These are phyloP conservation scores for Lyophyllum semitale DNA, from an alignment of 768 basidiomycete species.

Conservation along the genomic window DNA sequence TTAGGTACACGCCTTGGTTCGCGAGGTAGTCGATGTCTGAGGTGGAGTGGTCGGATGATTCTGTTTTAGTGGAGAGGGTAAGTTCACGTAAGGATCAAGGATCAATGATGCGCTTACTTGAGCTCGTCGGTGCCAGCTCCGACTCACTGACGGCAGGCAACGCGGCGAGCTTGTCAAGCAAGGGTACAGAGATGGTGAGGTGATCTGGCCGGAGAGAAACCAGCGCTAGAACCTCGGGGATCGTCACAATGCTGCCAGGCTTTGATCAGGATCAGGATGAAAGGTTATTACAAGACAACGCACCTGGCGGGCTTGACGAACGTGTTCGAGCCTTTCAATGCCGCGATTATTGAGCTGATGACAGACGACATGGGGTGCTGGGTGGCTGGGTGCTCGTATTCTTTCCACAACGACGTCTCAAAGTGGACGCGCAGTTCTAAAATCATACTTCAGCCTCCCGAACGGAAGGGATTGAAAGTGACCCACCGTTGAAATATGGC, in stretches of 20 bases:
- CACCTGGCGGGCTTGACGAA: constrained; percentile 54
- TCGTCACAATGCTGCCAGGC: constrained; percentile 36
- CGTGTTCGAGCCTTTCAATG: constrained; percentile 41
- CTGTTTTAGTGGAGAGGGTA: background rate
- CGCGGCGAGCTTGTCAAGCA: constrained; percentile 39
- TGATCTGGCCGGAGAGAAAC: constrained; percentile 41
- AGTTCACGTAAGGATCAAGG: background rate
- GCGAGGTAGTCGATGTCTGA: constrained; percentile 34
- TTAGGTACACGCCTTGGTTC: constrained; percentile 32
- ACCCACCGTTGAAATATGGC: constrained; percentile 57
- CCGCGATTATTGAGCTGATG: constrained; percentile 38
- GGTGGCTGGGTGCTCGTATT: constrained; percentile 35
- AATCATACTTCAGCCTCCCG: background rate
- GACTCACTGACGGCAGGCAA: constrained; percentile 21
- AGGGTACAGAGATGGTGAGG: constrained; percentile 40
- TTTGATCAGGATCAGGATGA: background rate
- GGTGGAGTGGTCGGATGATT: background rate
- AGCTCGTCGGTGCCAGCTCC: background rate
- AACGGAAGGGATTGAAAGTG: background rate
- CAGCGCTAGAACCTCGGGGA: constrained; percentile 43
- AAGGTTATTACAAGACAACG: background rate
- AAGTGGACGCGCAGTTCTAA: constrained; percentile 51
- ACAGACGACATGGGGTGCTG: constrained; percentile 45
- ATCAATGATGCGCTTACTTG: background rate
- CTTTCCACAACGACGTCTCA: constrained; percentile 37